A percentile compares a stretch with the other conserved stretches of the same genome.
Evolutionary conservation across 345 rosid species (phyloP).

Genomic region (Citrus medica): DNA sequence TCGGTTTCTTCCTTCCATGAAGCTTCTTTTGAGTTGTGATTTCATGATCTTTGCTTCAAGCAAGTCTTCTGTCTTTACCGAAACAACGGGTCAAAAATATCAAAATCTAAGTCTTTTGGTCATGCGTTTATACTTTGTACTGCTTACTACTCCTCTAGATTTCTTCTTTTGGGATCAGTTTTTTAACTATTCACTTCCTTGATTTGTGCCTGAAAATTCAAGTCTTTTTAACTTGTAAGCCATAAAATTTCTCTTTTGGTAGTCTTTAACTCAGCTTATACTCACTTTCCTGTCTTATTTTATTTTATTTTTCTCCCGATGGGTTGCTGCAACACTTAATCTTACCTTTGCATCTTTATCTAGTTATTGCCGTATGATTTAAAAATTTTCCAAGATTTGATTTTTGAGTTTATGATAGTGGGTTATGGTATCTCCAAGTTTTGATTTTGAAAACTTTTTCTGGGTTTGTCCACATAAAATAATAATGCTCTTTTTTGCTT

Average conservation of each 20-base stretch:
- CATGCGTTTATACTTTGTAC: background rate
- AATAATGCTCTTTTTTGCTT: slow-evolving; percentile 40
- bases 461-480: slow-evolving; percentile 48
- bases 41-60: background rate
- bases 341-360: slow-evolving; percentile 5
- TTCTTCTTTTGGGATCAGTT: background rate
- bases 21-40: background rate
- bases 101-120: background rate
- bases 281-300: background rate
- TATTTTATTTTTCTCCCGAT: background rate
- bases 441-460: slow-evolving; percentile 10
- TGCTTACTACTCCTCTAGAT: background rate
- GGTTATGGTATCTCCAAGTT: slow-evolving; percentile 6
- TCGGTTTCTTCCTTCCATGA: background rate
- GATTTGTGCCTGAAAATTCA: background rate
- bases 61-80: background rate
- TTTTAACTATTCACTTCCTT: slow-evolving; percentile 3
- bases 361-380: slow-evolving; percentile 19
- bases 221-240: background rate
- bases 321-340: background rate
- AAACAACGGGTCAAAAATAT: background rate
- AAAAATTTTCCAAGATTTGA: slow-evolving; percentile 15
- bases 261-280: background rate
- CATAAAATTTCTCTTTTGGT: background rate
- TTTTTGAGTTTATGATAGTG: slow-evolving; percentile 1